These are phyloP conservation scores for Tetracladium marchalianum DNA, from an alignment of 495 filamentous ascomycete species.

Conservation along the genomic window DNA sequence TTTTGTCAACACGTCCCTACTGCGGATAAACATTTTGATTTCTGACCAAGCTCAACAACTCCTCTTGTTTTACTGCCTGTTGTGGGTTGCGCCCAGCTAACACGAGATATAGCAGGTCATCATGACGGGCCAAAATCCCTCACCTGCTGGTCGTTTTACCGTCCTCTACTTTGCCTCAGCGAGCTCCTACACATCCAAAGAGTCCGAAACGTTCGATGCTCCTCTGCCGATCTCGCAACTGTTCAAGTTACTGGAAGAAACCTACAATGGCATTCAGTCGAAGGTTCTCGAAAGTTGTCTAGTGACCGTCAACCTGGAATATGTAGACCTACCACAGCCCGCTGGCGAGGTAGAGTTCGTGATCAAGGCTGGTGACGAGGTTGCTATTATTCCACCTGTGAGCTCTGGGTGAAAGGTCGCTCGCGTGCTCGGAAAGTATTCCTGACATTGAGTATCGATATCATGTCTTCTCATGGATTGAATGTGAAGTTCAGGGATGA, in stretches of 20 bases:
- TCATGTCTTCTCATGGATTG: too few species aligned
- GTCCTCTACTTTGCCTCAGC: slow-evolving; percentile 84
- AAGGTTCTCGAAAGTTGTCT: slow-evolving; percentile 68
- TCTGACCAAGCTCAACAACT: slow-evolving; percentile 2
- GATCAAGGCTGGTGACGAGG: slow-evolving; percentile 76
- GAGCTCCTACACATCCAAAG: slow-evolving; percentile 59
- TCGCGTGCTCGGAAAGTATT: too few species aligned
- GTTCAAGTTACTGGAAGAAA: slow-evolving; percentile 62
- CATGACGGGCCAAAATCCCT: slow-evolving; percentile 28
- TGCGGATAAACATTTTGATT: background rate
- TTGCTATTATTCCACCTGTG: slow-evolving; percentile 94
- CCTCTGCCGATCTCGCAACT: slow-evolving; percentile 58
- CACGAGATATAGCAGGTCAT: background rate
- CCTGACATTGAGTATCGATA: too few species aligned
- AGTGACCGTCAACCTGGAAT: slow-evolving; percentile 79
- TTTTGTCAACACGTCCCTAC: slow-evolving; percentile 14
- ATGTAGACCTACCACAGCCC: slow-evolving; percentile 59
- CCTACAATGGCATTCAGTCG: slow-evolving; percentile 68
- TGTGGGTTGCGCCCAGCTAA: slow-evolving; percentile 1
- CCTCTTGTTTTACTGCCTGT: slow-evolving; percentile 1
- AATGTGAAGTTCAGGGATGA: too few species aligned
- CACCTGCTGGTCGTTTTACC: slow-evolving; percentile 53
- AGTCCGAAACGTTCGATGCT: slow-evolving; percentile 61
- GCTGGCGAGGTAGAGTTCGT: slow-evolving; percentile 29
- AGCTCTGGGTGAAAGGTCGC: slow-evolving; percentile 54